Evolutionary conservation across 2,329 filamentous ascomycete genomes (phyloP), one percentile per base, ranked within the genome.

Genomic region (Alternaria hordeiaustralica): DNA sequence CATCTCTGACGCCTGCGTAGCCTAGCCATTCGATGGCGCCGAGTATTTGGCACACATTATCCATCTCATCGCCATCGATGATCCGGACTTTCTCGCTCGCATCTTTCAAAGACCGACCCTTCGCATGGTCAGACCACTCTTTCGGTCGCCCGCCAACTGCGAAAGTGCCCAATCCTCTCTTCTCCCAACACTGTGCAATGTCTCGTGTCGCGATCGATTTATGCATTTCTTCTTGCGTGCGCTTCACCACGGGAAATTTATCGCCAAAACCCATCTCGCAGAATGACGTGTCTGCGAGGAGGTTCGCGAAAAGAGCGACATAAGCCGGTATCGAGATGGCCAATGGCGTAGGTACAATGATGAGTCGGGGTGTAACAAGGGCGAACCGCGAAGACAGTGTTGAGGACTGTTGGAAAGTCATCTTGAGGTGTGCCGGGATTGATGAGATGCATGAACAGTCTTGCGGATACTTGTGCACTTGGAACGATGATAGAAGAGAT

Each of bases 1-100:
- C 67, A 10, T 70, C 69, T 1, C 67, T 64, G 2, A 71, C 67
- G 18, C 67, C 67, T n/a, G 67, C 67, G 18, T 71, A 71, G n/a
- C 67, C 69, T 26, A 64, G 45, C 69, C 69, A 71, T 28, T 65
- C 55, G 25, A 55, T 23, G 2, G 23, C 12, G 18, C 30, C 46
- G 2, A 25, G 36, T 4, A 0, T 21, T 26, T 26, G 18, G 6
- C 23, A 15, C 6, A n/a, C 9, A 30, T 21, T 28, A 10, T 41
- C n/a, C 13, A n/a, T 6, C 4, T 47, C 26, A 5, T 12, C 8
- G 1, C 7, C 44, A 5, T 60, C 18, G 4, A 60, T 26, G 9
- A 60, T 15, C 6, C 25, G 5, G 6, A 41, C 10, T 15, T 43
- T 3, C 2, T 30, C 12, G 4, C 12, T 45, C 2, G 43, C n/a